Base-by-base conservation (phyloP, 306 rosid species). In the Quercus mongolica region DNA sequence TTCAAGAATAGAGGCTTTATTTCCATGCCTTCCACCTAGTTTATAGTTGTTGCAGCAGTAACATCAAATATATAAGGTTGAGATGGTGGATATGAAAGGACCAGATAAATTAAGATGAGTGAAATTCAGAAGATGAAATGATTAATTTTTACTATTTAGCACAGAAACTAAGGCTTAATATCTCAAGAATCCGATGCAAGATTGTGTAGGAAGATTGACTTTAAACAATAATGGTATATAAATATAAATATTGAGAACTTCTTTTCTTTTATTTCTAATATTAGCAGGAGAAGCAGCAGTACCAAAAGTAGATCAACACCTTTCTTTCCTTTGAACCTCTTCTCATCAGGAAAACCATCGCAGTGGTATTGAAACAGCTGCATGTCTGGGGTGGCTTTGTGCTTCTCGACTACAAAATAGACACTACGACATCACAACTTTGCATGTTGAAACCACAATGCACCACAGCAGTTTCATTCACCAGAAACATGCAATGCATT, bases 361-460 rank as follows among this genome's bases (percentile, higher is more conserved):
- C 56, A 81, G 79, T 33, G 91, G 87, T 95, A 91, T 52, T 89
- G 98, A 80, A 82, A 83, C 86, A 95, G 75, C 79, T 95, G 99
- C 80, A 90, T 88, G 78, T 93, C 94, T 14, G 96, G 99, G 75
- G 83, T 89, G 78, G 98, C 99, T 86, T 95, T 93, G 92, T 95
- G 88, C 86, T 95, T 95, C 90, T 80, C 85, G 80, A 95, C 97
- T 68, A 93, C 92, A 89, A 95, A 69, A 98, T 92, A 57, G 98
- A 95, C 54, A 92, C 94, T 72, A 87, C 98, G 35, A 81, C 84
- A 75, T 91, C 79, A 84, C 98, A 95, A 74, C 86, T 41, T 74
- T 84, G 76, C 98, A 90, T 89, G 82, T 87, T 90, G 90, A 95
- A 95, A 76, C 98, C 99, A 81, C 98, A 95, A 84, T 89, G 97